Evolutionary conservation across 1,139 yeast genomes (phyloP), one percentile per base, ranked within the genome.

Genomic region (Pichia sp.): DNA sequence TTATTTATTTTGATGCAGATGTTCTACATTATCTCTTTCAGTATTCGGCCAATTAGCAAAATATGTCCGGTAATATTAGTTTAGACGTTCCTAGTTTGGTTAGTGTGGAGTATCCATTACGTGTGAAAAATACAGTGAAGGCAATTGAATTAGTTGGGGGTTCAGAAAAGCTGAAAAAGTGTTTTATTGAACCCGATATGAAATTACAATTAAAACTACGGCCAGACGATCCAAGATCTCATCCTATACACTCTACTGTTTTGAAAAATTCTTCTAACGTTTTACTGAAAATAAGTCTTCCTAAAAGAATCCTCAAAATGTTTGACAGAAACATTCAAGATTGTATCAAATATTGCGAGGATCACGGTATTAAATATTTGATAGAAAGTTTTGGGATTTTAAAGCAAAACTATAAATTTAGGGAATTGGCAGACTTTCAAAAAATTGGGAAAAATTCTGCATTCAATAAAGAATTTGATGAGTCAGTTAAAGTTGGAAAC

Each of bases 391-490:
- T 77, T 5, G 92, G 83, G 0, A 73, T 87, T 23, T 70, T 88
- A 27, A 79, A 80, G 54, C 76, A 79, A 49, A 84, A 84, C 23
- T 83, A 79, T 56, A 76, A 85, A 53, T 92, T 90, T 61, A 75
- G 95, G 54, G 87, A 85, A 48, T 77, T 92, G 71, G 80, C 92
- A 1, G 98, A 92, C 64, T 92, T 87, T 60, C 98, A 90, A 60
- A 75, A 78, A 50, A 67, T 75, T 33, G 76, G 90, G 26, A 75
- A 73, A 45, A 72, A 77, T 52, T 82, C 85, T 11, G 58, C 67
- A 2, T 71, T 79, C 51, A 71, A 73, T 1, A 51, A 62, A 4
- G 65, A 67, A 33, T 66, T 77, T 46, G 60, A 68, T 37, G 53
- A 62, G 1, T 64, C 79, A 1, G 53, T 78, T 1, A 64, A 64